Conservation (phyloP, 2,329 filamentous ascomycete species). For the Aspergillus proliferans region DNA sequence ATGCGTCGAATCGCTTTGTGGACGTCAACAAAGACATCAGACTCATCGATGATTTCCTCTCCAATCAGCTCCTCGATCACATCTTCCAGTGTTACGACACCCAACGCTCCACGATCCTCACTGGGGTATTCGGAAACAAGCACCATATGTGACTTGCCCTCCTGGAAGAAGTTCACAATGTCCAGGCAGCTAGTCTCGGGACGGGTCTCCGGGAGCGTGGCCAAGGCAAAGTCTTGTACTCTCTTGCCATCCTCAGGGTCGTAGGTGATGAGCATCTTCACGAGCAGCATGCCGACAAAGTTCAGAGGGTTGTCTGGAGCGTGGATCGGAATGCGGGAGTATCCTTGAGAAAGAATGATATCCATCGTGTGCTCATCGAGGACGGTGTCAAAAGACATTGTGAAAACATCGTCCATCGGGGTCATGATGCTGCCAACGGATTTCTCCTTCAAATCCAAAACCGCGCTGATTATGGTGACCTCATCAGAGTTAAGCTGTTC, state of each 20-base stretch:
- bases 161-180: conserved; percentile 99
- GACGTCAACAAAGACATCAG: conserved; percentile 95
- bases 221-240: conserved; percentile 84
- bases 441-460: conserved; percentile 94
- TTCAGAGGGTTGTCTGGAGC: conserved; percentile 75
- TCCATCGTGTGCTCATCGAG: conserved; percentile 94
- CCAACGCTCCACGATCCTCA: conserved; percentile 82
- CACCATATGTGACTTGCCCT: conserved; percentile 98
- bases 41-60: conserved; percentile 99
- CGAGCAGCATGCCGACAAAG: conserved; percentile 94
- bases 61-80: conserved; percentile 98
- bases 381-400: conserved; percentile 89
- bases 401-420: conserved; percentile 95
- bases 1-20: conserved; percentile 94
- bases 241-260: conserved; percentile 86
- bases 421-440: conserved; percentile 96
- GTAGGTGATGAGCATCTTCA: conserved; percentile 98
- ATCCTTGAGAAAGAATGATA: conserved; percentile 83
- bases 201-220: conserved; percentile 88
- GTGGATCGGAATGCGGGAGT: conserved; percentile 93
- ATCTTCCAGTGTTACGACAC: conserved; percentile 93
- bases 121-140: conserved; percentile 85
- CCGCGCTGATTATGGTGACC: conserved; percentile 96
- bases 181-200: conserved; percentile 95
- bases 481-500: conserved; percentile 95